Conservation (phyloP, 1,139 yeast genomes). For the Saccharomycopsis phalli region DNA sequence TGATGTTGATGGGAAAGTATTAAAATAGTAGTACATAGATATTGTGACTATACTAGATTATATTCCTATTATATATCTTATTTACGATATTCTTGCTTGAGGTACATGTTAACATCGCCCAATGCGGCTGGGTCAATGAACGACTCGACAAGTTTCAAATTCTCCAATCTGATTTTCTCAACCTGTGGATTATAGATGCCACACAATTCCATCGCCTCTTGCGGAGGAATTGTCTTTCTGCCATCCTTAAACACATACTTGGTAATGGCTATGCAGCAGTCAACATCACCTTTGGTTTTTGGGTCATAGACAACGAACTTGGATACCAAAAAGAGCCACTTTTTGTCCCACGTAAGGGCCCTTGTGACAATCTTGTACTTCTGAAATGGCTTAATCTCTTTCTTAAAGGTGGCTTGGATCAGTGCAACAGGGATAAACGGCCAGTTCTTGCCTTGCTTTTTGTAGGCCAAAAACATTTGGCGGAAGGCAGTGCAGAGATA, state of each 20-base stretch:
- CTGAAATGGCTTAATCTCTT: constrained; percentile 64
- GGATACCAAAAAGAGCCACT: constrained; percentile 72
- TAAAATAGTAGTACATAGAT: background rate
- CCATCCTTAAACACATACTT: constrained; percentile 75
- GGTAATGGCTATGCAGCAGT: constrained; percentile 50
- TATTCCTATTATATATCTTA: too few species aligned
- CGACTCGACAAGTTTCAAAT: constrained; percentile 20
- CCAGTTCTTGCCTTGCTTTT: constrained; percentile 34
- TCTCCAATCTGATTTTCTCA: constrained; percentile 33
- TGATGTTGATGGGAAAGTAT: constrained; percentile 15
- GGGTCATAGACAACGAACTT: constrained; percentile 39
- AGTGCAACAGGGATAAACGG: constrained; percentile 78
- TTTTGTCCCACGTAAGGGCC: constrained; percentile 76
- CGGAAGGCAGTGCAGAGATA: constrained; percentile 49
- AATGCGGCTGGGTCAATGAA: background rate
- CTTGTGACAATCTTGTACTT: constrained; percentile 47
- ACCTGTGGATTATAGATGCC: constrained; percentile 50
- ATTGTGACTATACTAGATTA: too few species aligned
- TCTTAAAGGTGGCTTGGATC: constrained; percentile 57
- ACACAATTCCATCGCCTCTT: constrained; percentile 44
- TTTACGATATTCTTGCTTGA: background rate
- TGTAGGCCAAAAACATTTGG: constrained; percentile 36
- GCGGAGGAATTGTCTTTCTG: constrained; percentile 62
- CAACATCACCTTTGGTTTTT: constrained; percentile 25
- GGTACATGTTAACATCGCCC: background rate